These are phyloP conservation scores for Croton setiger DNA, from an alignment of 441 rosid species.

Conservation along the genomic window DNA sequence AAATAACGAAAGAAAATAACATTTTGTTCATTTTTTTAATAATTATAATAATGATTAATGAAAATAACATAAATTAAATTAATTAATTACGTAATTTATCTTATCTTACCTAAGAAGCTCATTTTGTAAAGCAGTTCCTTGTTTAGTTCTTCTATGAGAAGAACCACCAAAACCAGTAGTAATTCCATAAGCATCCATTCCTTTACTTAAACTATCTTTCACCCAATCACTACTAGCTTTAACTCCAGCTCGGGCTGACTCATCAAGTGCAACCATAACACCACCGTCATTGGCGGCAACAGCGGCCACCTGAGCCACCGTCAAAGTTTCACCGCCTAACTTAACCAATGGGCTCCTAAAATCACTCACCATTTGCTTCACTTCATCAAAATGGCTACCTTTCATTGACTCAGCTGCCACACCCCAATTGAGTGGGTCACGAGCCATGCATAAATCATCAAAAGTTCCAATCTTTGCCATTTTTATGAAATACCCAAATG, in stretches of 20 bases:
- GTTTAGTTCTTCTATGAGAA: conserved; percentile 72
- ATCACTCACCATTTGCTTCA: conserved; percentile 62
- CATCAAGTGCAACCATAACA: conserved; percentile 56
- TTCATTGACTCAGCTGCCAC: conserved; percentile 56
- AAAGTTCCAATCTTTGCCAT: conserved; percentile 32
- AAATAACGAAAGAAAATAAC: too few species aligned
- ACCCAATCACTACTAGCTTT: conserved; percentile 82
- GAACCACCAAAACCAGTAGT: conserved; percentile 81
- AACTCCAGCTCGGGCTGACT: conserved; percentile 57
- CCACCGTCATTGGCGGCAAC: conserved; percentile 30
- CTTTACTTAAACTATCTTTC: conserved; percentile 67
- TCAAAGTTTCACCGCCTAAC: conserved; percentile 63
- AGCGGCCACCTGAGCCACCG: conserved; percentile 66
- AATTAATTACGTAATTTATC: too few species aligned
- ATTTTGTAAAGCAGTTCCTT: conserved; percentile 64
- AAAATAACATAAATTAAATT: too few species aligned
- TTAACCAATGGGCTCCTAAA: conserved; percentile 51
- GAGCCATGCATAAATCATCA: conserved; percentile 18
- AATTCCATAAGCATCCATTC: conserved; percentile 70
- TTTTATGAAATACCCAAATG: conserved; percentile 3
- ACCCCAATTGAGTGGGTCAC: conserved; percentile 67
- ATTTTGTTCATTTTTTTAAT: too few species aligned
- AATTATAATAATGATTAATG: too few species aligned
- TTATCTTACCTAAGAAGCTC: conserved; percentile 56
- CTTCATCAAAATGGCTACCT: conserved; percentile 78